Conservation (phyloP, 805 yeast species). For the Hanseniaspora mollemarum region DNA sequence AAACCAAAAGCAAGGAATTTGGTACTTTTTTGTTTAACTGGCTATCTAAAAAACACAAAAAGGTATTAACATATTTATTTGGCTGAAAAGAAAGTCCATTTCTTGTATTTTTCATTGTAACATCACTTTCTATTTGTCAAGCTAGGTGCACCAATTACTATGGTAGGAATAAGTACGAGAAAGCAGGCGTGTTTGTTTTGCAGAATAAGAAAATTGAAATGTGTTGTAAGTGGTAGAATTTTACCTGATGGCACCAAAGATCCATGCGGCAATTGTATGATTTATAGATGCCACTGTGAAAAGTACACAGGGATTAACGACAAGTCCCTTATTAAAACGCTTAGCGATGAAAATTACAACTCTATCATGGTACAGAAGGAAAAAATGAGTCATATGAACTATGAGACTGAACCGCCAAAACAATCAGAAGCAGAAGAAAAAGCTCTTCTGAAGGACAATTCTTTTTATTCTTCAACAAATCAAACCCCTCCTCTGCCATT, state of each 20-base stretch:
- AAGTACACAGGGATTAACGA: conserved; percentile 1
- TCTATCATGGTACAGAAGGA: background rate
- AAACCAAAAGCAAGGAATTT: no score
- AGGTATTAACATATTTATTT: no score
- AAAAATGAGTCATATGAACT: background rate
- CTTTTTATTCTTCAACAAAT: no score
- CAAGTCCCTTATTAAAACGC: background rate
- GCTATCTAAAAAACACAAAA: no score
- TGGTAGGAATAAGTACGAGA: background rate
- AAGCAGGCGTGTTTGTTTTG: conserved; percentile 11
- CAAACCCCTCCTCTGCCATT: no score
- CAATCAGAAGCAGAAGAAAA: background rate
- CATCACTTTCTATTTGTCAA: no score
- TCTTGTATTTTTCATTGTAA: no score
- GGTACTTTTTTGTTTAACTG: no score
- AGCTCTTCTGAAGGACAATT: background rate
- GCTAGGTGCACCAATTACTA: no score
- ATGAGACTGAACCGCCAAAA: background rate
- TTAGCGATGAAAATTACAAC: background rate
- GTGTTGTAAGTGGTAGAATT: background rate
- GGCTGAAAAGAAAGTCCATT: no score
- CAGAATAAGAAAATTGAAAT: conserved; percentile 13
- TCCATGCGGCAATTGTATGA: conserved; percentile 14
- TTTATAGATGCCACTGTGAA: conserved; percentile 10
- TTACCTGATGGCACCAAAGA: conserved; percentile 4